A percentile compares a stretch with the other conserved stretches of the same genome.
These are phyloP conservation scores for Fusarium sambucinum DNA, from an alignment of 2,329 filamentous ascomycete species.

Conservation along the genomic window DNA sequence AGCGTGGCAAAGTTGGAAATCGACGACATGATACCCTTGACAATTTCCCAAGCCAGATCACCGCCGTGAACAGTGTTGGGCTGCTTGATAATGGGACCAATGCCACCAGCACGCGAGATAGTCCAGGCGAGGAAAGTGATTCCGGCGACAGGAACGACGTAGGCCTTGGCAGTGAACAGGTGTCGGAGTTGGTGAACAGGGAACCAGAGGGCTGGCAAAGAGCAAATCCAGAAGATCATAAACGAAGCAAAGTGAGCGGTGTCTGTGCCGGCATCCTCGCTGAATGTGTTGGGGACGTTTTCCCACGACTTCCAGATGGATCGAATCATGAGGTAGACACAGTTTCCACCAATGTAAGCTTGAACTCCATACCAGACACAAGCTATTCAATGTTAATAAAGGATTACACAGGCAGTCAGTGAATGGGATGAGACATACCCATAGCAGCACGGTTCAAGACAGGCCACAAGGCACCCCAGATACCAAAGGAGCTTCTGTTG, in stretches of 20 bases:
- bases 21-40: constrained; percentile 87
- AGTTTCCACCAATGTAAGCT: constrained; percentile 85
- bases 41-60: constrained; percentile 81
- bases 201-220: constrained; percentile 87
- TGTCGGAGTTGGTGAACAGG: constrained; percentile 90
- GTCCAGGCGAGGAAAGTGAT: constrained; percentile 91
- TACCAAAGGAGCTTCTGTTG: constrained; percentile 81
- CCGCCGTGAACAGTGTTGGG: constrained; percentile 72
- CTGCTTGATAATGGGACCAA: constrained; percentile 85
- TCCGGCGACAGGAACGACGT: constrained; percentile 84
- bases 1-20: constrained; percentile 93
- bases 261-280: constrained; percentile 73
- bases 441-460: constrained; percentile 90
- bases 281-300: constrained; percentile 75
- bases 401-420: neutral
- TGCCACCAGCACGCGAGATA: constrained; percentile 81
- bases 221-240: constrained; percentile 86
- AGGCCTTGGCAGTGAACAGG: constrained; percentile 90
- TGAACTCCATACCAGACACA: constrained; percentile 92
- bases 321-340: constrained; percentile 89
- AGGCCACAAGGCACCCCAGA: constrained; percentile 91
- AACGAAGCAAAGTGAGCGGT: constrained; percentile 84
- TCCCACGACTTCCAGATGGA: constrained; percentile 82
- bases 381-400: constrained; percentile 56
- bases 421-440: constrained; percentile 55